phyloP scores from a whole-genome alignment of 2,329 filamentous ascomycete species.

The Cladosporium halotolerans region DNA sequence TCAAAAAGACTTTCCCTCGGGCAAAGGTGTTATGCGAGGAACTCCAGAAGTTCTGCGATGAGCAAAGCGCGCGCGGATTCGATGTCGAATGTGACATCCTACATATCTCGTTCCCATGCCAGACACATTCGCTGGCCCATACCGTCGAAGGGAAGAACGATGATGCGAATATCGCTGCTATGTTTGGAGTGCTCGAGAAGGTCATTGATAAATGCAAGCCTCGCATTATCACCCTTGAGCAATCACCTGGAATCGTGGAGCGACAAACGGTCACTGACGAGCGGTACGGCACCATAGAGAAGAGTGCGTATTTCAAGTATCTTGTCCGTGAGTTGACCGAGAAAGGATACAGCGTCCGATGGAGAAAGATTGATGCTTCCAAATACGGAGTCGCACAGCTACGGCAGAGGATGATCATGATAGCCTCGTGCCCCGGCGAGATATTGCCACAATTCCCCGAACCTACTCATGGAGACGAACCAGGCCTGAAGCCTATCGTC shows the following conservation, averaged over 20 bases:
- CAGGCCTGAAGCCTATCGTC: conserved; percentile 28
- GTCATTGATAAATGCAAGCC: conserved; percentile 56
- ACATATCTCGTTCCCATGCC: conserved; percentile 72
- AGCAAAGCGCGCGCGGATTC: conserved; percentile 13
- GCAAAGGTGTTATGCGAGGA: conserved; percentile 12
- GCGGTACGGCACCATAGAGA: conserved; percentile 18
- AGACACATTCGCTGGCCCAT: conserved; percentile 67
- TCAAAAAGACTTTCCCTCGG: conserved; percentile 49
- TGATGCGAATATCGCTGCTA: conserved; percentile 23
- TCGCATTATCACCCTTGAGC: conserved; percentile 69
- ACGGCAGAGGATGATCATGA: conserved; percentile 45
- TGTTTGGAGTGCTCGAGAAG: conserved; percentile 29
- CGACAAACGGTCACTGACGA: too few species aligned
- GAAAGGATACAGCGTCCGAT: conserved; percentile 63
- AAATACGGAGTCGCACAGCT: conserved; percentile 47
- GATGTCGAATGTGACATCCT: conserved; percentile 53
- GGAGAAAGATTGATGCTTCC: conserved; percentile 52
- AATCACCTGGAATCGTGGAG: conserved; percentile 62
- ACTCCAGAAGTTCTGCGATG: conserved; percentile 43
- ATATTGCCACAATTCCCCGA: conserved; percentile 58
- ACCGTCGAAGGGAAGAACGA: conserved; percentile 54
- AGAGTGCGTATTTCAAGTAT: conserved; percentile 46
- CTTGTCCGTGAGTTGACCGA: conserved; percentile 60
- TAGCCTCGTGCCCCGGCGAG: conserved; percentile 61
- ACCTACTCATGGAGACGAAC: conserved; percentile 23